These are phyloP conservation scores for Botryosphaeria dothidea DNA, from an alignment of 2,329 filamentous ascomycete genomes.

Conservation along the genomic window DNA sequence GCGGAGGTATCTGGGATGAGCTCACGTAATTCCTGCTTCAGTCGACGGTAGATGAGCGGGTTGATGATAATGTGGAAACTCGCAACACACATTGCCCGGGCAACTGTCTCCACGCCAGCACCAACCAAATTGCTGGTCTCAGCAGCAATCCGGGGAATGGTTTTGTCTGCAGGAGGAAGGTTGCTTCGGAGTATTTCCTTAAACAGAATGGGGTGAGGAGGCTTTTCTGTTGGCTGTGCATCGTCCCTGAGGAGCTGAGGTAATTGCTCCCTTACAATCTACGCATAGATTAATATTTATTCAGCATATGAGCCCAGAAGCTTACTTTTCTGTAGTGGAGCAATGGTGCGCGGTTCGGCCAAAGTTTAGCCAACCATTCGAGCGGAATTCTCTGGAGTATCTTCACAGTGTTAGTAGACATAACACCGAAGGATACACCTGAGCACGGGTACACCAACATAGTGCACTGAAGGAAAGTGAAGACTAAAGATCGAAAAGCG, in stretches of 20 bases:
- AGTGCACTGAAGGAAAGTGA: neutral
- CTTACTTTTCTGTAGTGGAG: neutral
- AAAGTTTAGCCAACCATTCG: neutral
- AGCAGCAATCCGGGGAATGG: neutral
- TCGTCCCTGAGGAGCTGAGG: neutral
- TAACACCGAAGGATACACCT: neutral
- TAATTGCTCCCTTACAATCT: neutral
- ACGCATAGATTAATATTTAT: neutral
- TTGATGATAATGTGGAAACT: conserved; percentile 36
- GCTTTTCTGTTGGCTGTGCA: neutral
- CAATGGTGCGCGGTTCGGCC: neutral
- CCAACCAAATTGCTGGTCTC: conserved; percentile 13
- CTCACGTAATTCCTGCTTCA: neutral
- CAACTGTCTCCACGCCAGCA: conserved; percentile 20
- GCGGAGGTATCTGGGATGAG: neutral
- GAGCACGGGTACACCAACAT: neutral
- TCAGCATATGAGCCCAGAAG: neutral
- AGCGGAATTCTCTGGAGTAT: neutral
- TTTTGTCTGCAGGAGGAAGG: neutral
- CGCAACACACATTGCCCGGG: conserved; percentile 32
- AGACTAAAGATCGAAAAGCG: neutral
- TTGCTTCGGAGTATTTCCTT: neutral
- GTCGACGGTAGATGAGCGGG: conserved; percentile 27
- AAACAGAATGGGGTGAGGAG: neutral
- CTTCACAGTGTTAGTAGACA: neutral